A percentile compares a stretch with the other conserved stretches of the same genome.
Conservation (phyloP, 192 early-diverging fungal genomes). For the Allomyces javanicus region DNA sequence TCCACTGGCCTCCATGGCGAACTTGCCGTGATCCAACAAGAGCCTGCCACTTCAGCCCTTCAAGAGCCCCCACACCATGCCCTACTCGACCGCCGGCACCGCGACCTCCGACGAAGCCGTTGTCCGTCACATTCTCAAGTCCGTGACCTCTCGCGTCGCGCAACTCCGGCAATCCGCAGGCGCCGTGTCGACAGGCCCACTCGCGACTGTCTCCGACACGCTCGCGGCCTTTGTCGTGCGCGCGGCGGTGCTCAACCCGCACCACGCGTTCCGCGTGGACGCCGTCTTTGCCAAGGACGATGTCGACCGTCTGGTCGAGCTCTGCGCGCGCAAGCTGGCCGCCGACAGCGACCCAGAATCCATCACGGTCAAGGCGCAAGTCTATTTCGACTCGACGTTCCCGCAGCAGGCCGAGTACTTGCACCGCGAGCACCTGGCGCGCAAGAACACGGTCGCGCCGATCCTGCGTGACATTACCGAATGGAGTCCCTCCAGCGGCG, state of each 20-base stretch:
- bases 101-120: background rate
- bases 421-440: conserved; percentile 25
- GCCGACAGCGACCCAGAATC: conserved; percentile 12
- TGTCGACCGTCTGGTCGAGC: conserved; percentile 30
- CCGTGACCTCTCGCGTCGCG: background rate
- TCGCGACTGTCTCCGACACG: conserved; percentile 23
- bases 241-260: conserved; percentile 32
- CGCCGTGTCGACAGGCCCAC: too few species aligned
- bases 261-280: conserved; percentile 28
- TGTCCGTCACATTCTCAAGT: background rate
- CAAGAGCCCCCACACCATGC: too few species aligned
- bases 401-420: conserved; percentile 38
- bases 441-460: conserved; percentile 17
- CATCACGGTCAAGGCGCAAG: conserved; percentile 36
- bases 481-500: conserved; percentile 19
- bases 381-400: conserved; percentile 43
- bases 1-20: too few species aligned
- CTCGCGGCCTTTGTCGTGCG: conserved; percentile 38
- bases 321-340: conserved; percentile 26
- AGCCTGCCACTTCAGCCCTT: too few species aligned
- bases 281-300: conserved; percentile 26
- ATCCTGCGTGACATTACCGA: conserved; percentile 28
- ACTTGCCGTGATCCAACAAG: too few species aligned
- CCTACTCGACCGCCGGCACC: too few species aligned
- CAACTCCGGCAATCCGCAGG: too few species aligned